phyloP scores from a whole-genome alignment of 2,329 filamentous ascomycete species.

The Plenodomus biglobosus region DNA sequence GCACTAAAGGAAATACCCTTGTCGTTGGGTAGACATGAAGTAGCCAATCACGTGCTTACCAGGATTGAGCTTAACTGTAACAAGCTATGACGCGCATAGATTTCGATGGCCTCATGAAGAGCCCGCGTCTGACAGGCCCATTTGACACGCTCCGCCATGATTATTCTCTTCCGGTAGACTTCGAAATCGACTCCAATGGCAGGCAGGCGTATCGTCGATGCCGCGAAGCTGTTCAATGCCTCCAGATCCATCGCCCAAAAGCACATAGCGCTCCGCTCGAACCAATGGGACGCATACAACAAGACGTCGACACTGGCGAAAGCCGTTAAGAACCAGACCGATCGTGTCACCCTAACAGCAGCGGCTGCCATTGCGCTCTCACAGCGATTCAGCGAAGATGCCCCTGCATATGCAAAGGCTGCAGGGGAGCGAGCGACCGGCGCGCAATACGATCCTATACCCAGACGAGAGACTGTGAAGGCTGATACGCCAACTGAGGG shows the following conservation, averaged over 20 bases:
- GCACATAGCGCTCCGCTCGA: constrained; percentile 60
- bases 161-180: constrained; percentile 16
- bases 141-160: constrained; percentile 17
- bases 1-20: constrained; percentile 10
- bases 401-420: constrained; percentile 37
- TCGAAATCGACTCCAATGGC: constrained; percentile 46
- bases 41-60: constrained; percentile 17
- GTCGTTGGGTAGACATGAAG: background rate
- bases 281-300: constrained; percentile 64
- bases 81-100: constrained; percentile 36
- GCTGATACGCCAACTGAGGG: constrained; percentile 16
- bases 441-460: constrained; percentile 28
- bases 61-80: constrained; percentile 23
- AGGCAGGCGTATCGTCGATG: constrained; percentile 55
- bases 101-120: constrained; percentile 13
- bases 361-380: constrained; percentile 63
- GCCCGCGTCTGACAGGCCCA: constrained; percentile 4
- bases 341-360: constrained; percentile 62
- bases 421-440: constrained; percentile 23
- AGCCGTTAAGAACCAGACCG: constrained; percentile 62
- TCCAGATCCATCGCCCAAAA: constrained; percentile 51
- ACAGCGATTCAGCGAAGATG: constrained; percentile 58
- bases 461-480: constrained; percentile 34
- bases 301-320: constrained; percentile 66
- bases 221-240: constrained; percentile 54